phyloP scores from a whole-genome alignment of 2,329 filamentous ascomycete species.

The Grosmannia serpens region DNA sequence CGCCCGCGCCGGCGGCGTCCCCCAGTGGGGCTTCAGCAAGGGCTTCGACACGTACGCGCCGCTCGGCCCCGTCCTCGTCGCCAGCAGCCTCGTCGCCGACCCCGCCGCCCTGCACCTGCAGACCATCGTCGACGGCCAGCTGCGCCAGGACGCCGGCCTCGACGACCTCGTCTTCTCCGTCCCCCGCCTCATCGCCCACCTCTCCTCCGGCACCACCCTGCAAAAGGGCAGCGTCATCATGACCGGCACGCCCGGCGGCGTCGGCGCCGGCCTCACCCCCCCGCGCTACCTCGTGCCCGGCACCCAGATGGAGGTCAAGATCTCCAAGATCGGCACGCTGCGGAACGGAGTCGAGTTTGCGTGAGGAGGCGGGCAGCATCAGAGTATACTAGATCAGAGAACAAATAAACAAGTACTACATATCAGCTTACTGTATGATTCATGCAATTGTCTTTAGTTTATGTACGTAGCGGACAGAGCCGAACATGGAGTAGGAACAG shows the following conservation, averaged over 20 bases:
- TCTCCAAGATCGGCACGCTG: conserved; percentile 28
- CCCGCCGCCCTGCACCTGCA: conserved; percentile 29
- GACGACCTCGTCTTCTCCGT: conserved; percentile 34
- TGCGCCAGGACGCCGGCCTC: conserved; percentile 29
- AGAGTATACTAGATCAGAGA: too few species aligned
- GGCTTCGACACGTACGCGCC: conserved; percentile 46
- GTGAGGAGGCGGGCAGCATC: too few species aligned
- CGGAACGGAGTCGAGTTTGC: conserved; percentile 23
- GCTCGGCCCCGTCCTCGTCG: conserved; percentile 19
- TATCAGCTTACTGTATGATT: too few species aligned
- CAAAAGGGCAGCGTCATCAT: conserved; percentile 31
- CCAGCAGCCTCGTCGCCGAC: conserved; percentile 27
- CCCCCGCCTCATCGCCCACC: conserved; percentile 22
- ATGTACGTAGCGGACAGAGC: too few species aligned
- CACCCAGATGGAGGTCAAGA: conserved; percentile 26
- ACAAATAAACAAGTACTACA: too few species aligned
- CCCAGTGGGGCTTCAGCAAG: conserved; percentile 46
- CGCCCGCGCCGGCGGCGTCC: conserved; percentile 34
- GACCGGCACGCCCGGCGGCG: conserved; percentile 33
- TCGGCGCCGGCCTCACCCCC: conserved; percentile 31
- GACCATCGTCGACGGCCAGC: conserved; percentile 35
- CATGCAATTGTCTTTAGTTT: too few species aligned
- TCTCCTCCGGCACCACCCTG: conserved; percentile 30
- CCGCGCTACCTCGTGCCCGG: conserved; percentile 26
- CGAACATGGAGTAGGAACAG: too few species aligned